Conservation (phyloP, 2,329 filamentous ascomycete species). For the Claviceps lovelessii region DNA sequence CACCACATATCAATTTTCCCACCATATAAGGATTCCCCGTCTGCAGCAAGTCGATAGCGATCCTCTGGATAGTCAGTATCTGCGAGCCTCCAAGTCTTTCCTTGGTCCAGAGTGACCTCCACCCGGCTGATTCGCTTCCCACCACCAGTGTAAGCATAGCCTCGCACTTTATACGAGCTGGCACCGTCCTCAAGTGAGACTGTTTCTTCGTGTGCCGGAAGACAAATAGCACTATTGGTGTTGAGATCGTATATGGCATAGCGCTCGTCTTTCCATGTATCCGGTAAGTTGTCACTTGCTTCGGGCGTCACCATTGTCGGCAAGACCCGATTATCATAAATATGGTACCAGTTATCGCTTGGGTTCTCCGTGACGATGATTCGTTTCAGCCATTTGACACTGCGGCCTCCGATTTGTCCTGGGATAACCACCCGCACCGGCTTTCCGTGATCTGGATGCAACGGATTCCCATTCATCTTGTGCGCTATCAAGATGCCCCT, state of each 20-base stretch:
- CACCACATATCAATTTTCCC: slow-evolving; percentile 67
- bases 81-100: slow-evolving; percentile 64
- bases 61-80: slow-evolving; percentile 76
- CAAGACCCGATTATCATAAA: slow-evolving; percentile 81
- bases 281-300: slow-evolving; percentile 55
- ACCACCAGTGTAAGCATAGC: slow-evolving; percentile 81
- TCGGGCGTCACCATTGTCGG: slow-evolving; percentile 79
- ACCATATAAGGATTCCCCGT: slow-evolving; percentile 52
- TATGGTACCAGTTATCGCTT: slow-evolving; percentile 90
- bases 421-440: slow-evolving; percentile 73
- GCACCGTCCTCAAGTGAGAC: slow-evolving; percentile 34
- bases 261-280: slow-evolving; percentile 76
- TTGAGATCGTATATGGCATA: slow-evolving; percentile 91
- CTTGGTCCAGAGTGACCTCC: slow-evolving; percentile 71
- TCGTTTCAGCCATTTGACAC: slow-evolving; percentile 82
- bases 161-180: slow-evolving; percentile 49
- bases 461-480: slow-evolving; percentile 74
- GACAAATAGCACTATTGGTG: slow-evolving; percentile 69
- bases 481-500: slow-evolving; percentile 76
- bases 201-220: slow-evolving; percentile 63
- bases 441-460: slow-evolving; percentile 74
- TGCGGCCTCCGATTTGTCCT: slow-evolving; percentile 81
- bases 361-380: slow-evolving; percentile 64
- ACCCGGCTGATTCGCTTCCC: slow-evolving; percentile 72
- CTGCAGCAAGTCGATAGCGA: slow-evolving; percentile 51